A percentile compares a stretch with the other conserved stretches of the same genome.
Evolutionary conservation across 768 basidiomycete species (phyloP).

Genomic region (Amanita phalloides): DNA sequence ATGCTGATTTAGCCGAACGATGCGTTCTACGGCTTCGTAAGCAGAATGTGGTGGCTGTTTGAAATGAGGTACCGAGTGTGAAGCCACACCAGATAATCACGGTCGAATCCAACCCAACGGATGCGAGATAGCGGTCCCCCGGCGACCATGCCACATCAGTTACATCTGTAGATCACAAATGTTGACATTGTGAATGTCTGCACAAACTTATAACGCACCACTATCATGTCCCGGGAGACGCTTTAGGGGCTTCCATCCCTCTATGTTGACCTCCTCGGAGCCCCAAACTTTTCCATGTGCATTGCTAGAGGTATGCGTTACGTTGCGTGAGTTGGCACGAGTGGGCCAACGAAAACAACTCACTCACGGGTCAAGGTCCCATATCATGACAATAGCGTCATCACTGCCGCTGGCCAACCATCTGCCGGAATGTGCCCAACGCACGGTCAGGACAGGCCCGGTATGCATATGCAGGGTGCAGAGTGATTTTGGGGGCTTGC

Average conservation of each 20-base stretch:
- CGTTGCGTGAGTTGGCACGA: slow-evolving; percentile 4
- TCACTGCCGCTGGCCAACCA: slow-evolving; percentile 97
- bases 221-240: slow-evolving; percentile 91
- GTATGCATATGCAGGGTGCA: slow-evolving; percentile 92
- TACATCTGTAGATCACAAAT: slow-evolving; percentile 49
- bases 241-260: slow-evolving; percentile 93
- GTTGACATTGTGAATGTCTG: background rate
- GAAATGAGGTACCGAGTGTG: slow-evolving; percentile 57
- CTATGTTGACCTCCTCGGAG: slow-evolving; percentile 90
- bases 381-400: slow-evolving; percentile 92
- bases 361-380: slow-evolving; percentile 93
- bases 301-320: slow-evolving; percentile 29
- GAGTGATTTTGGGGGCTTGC: slow-evolving; percentile 73
- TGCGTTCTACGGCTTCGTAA: slow-evolving; percentile 43
- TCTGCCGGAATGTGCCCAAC: slow-evolving; percentile 90
- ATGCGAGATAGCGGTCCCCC: slow-evolving; percentile 85
- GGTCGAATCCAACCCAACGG: slow-evolving; percentile 85
- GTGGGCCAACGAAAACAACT: slow-evolving; percentile 1
- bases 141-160: slow-evolving; percentile 94
- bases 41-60: background rate
- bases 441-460: slow-evolving; percentile 81
- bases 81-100: slow-evolving; percentile 92
- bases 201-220: slow-evolving; percentile 37
- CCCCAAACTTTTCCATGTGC: slow-evolving; percentile 89
- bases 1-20: slow-evolving; percentile 79